Evolutionary conservation across 306 rosid genomes (phyloP), one percentile per base, ranked within the genome.

Genomic region (Calophaca sinica): DNA sequence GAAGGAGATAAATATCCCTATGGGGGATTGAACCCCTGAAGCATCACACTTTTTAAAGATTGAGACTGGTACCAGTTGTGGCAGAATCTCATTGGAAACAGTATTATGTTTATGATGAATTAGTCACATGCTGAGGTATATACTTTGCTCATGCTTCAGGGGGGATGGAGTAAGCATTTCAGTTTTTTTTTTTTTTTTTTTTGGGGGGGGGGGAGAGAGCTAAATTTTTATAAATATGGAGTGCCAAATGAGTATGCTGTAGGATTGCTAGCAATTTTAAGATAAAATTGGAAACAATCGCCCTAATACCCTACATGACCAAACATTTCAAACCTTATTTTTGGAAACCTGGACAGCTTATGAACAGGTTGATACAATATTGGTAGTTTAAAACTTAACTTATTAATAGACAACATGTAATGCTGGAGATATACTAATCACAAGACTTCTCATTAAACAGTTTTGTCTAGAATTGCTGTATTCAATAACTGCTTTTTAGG

Each of bases 251-350:
- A 20, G 26, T 20, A 20, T 20, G 26, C 26, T 20, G 36, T 33
- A 77, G 74, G 59, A 52, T 76, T 57, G 11, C 60, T 68, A 7
- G 49, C 28, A 45, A 14, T 57, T 67, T 76, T 57, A 57, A 57
- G 36, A 57, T 67, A 15, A 44, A 66, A 64, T 61, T 61, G 58
- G 57, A 65, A 61, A 14, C 66, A 46, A 31, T 36, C 15, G 7
- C 12, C 54, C 53, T 48, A 36, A 60, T n/a, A 39, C 38, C 48
- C 39, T 42, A 72, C 59, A 33, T 29, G 72, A 52, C 66, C 66
- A 61, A 62, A 44, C 20, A 29, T 51, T 55, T 50, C 12, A 15
- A 35, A 48, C 15, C 46, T 14, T 62, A 49, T 46, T 74, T 61
- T 38, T 63, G 38, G 32, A 45, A 75, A 48, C 9, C 39, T 31